Conservation (phyloP, 345 rosid genomes). For the Ailanthus altissimus region DNA sequence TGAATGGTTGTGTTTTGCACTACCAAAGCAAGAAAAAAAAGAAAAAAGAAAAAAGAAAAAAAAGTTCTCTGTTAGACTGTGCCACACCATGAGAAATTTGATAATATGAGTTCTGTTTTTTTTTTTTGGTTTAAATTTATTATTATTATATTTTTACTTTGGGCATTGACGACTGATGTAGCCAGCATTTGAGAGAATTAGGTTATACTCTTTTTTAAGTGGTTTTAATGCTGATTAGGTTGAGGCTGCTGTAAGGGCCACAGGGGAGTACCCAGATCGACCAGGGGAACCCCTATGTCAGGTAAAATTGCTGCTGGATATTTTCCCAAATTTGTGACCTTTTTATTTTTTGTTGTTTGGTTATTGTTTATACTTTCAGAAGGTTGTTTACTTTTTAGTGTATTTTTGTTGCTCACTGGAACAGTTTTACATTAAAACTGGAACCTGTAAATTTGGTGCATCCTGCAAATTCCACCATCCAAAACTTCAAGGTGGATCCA, state of each 20-base stretch:
- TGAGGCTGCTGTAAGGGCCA: conserved; percentile 76
- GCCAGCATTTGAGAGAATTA: conserved; percentile 11
- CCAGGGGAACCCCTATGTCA: conserved; percentile 84
- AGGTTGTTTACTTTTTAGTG: neutral
- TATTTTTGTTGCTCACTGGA: conserved; percentile 25
- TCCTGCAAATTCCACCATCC: conserved; percentile 99
- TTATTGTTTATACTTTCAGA: neutral
- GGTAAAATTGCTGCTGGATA: conserved; percentile 39
- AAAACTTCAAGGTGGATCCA: conserved; percentile 67
- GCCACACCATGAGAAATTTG: neutral
- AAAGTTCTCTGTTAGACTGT: neutral
- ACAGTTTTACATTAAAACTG: conserved; percentile 86
- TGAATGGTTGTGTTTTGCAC: neutral
- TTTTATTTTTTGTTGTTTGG: neutral
- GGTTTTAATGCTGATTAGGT: conserved; percentile 39
- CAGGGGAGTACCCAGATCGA: conserved; percentile 86
- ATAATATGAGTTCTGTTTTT: neutral
- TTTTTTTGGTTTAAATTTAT: too few relatives aligned
- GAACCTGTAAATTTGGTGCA: conserved; percentile 92
- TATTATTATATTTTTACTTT: neutral
- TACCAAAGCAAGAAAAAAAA: neutral
- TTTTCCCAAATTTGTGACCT: neutral
- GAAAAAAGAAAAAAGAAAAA: neutral
- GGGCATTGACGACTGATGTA: neutral
- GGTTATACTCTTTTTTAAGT: conserved; percentile 8